Percentiles rank a stretch among this genome's conserved stretches.
Conservation (phyloP, 2,329 filamentous ascomycete genomes). For the Fusarium setosum region DNA sequence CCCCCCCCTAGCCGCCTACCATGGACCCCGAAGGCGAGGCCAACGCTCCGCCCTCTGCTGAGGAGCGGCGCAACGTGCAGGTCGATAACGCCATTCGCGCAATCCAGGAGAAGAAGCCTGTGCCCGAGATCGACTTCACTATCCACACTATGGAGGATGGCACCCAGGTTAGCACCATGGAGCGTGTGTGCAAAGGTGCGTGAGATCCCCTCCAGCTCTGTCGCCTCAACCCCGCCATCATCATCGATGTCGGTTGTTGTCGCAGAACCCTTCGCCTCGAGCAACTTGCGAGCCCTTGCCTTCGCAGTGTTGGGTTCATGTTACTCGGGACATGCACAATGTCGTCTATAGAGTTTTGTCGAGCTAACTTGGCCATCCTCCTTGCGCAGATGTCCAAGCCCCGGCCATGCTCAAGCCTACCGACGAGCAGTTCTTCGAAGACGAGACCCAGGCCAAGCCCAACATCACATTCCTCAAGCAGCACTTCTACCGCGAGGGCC, state of each 20-base stretch:
- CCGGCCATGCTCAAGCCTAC: slow-evolving; percentile 93
- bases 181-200: slow-evolving; percentile 98
- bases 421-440: slow-evolving; percentile 94
- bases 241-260: slow-evolving; percentile 20
- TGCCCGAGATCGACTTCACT: slow-evolving; percentile 98
- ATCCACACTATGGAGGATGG: slow-evolving; percentile 99
- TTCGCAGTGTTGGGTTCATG: neutral
- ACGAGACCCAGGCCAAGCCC: slow-evolving; percentile 86
- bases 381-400: slow-evolving; percentile 87
- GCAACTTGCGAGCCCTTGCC: neutral
- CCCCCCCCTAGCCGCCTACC: slow-evolving; percentile 39
- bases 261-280: slow-evolving; percentile 21
- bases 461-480: slow-evolving; percentile 96
- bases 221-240: slow-evolving; percentile 37
- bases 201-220: slow-evolving; percentile 37
- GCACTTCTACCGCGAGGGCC: slow-evolving; percentile 97
- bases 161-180: slow-evolving; percentile 91
- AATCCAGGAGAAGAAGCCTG: slow-evolving; percentile 92
- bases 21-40: slow-evolving; percentile 60
- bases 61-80: slow-evolving; percentile 66
- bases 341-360: slow-evolving; percentile 1
- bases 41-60: slow-evolving; percentile 45
- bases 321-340: neutral
- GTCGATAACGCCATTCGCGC: slow-evolving; percentile 93
- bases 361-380: slow-evolving; percentile 30